Base-by-base conservation (phyloP, 768 basidiomycete species). In the Cystobasidium ongulense region DNA sequence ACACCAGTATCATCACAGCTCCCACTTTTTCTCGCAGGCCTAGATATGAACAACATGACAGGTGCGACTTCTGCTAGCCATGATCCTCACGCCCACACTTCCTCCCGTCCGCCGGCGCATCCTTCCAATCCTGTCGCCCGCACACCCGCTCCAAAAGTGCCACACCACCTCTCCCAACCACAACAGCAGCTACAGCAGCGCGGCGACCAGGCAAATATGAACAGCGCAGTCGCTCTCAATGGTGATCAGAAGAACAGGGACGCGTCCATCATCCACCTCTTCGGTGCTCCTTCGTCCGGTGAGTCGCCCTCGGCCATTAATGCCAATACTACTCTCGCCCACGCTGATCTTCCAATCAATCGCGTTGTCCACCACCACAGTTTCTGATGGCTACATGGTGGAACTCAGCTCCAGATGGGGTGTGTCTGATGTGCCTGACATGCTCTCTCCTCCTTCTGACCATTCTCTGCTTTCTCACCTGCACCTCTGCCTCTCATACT, bases 381-480 rank as follows among this genome's bases (percentile, higher is more conserved):
- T 71, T 18, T 54, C 68, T 17, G 68, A 71, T 71, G 68, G 68
- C 5, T 71, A 71, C 54, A 23, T 71, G 25, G 53, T 71, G 2
- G 68, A 71, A 15, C 54, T 71, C 3, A 53, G 8, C 54, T 71
- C 68, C 18, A 71, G 38, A 71, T 71, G 68, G 68, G 68, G 68
- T 71, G 54, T 36, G 68, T 71, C 68, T 23, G 41, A 13, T 21
- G 29, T 59, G 2, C 33, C 53, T 59, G 5, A 27, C 33, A 27
- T 35, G 11, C 57, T 59, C 25, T 29, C 29, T 59, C 33, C 25
- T 27, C 33, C 57, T 59, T 59, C 57, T 59, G 57, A 59, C 57
- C 57, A n/a, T n/a, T 64, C 21, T 38, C 63, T 64, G 23, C 38
- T 23, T 33, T 18, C 31, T 27, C 63, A 27, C 35, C 23, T 4